A percentile compares a stretch with the other conserved stretches of the same genome.
Conservation (phyloP, 306 rosid species). For the Urtica urens region DNA sequence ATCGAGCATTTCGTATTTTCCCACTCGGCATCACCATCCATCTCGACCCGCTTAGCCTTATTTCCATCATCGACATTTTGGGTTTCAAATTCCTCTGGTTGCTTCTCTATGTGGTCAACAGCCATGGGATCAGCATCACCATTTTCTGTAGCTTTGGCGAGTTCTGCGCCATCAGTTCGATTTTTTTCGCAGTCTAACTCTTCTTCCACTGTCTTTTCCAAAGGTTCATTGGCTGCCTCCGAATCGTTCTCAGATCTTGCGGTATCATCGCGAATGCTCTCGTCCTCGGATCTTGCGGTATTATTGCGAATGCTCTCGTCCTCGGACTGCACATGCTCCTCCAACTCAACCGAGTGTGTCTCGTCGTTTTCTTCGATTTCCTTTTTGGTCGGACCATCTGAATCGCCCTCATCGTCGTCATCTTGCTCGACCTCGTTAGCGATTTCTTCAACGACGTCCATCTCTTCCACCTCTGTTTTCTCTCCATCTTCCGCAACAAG, state of each 20-base stretch:
- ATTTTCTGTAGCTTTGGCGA: slow-evolving; percentile 19
- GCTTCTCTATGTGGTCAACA: slow-evolving; percentile 25
- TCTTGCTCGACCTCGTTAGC: slow-evolving; percentile 8
- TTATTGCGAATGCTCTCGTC: slow-evolving; percentile 22
- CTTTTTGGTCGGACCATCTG: slow-evolving; percentile 1
- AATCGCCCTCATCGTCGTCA: slow-evolving; percentile 8
- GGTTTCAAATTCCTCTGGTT: slow-evolving; percentile 29
- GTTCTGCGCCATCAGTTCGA: slow-evolving; percentile 30
- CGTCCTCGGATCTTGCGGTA: slow-evolving; percentile 27
- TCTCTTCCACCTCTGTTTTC: slow-evolving; percentile 14
- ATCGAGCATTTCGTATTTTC: slow-evolving; percentile 26
- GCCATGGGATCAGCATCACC: slow-evolving; percentile 11
- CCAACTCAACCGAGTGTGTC: slow-evolving; percentile 11
- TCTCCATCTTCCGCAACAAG: slow-evolving; percentile 12
- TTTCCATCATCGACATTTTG: slow-evolving; percentile 38
- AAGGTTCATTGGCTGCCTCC: slow-evolving; percentile 14
- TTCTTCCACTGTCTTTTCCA: slow-evolving; percentile 31
- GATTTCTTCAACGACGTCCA: neutral
- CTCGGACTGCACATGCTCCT: slow-evolving; percentile 30
- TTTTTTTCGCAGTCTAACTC: slow-evolving; percentile 20
- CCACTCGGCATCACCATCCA: slow-evolving; percentile 19
- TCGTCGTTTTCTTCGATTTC: slow-evolving; percentile 23
- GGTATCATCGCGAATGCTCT: slow-evolving; percentile 18
- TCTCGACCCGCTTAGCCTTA: slow-evolving; percentile 14
- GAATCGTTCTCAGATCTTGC: slow-evolving; percentile 6